Evolutionary conservation across 176 grass and related monocot genomes (phyloP), one percentile per base, ranked within the genome.

Genomic region (Saccharum spontaneum): DNA sequence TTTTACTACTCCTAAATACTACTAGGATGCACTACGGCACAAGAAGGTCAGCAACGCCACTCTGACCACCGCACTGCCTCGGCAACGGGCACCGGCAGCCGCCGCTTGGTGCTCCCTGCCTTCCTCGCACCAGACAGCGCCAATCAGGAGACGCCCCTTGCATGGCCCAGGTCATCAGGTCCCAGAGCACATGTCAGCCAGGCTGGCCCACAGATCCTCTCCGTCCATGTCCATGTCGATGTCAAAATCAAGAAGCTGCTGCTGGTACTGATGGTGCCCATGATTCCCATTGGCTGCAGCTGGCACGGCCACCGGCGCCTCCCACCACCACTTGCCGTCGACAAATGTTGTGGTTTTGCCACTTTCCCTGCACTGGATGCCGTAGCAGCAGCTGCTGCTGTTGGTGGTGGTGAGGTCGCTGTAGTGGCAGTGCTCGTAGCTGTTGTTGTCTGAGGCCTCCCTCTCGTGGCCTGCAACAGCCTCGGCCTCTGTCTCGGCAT

Each of bases 171-270:
- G 61, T 6, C n/a, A 13, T 83, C 85, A 80, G 85, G 76, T 84
- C 43, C 41, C 80, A 6, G 87, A 87, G 69, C 83, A 88, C 79
- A 92, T 91, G 67, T 92, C 89, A 87, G 79, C 87, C 18, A 98
- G 71, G 83, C 82, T 90, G 83, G 91, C 87, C 89, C 94, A 90
- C 60, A 99, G 65, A 17, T 89, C 90, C 0, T 90, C 84, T 57
- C 92, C 91, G 0, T 86, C 61, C 7, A 9, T 71, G 40, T 38
- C 75, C 7, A 9, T 71, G 40, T 38, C 75, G 8, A 79, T 16
- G 26, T 90, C 68, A 40, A 90, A 84, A 70, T 82, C 80, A 60
- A 80, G 80, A 65, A 76, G 72, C 75, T 72, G 77, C 84, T 16
- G 63, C 77, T 69, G 85, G 30, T 20, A 55, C 77, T 68, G 82